A percentile compares a stretch with the other conserved stretches of the same genome.
phyloP scores from a whole-genome alignment of 1,139 yeast species.

The Geotrichum reessii region DNA sequence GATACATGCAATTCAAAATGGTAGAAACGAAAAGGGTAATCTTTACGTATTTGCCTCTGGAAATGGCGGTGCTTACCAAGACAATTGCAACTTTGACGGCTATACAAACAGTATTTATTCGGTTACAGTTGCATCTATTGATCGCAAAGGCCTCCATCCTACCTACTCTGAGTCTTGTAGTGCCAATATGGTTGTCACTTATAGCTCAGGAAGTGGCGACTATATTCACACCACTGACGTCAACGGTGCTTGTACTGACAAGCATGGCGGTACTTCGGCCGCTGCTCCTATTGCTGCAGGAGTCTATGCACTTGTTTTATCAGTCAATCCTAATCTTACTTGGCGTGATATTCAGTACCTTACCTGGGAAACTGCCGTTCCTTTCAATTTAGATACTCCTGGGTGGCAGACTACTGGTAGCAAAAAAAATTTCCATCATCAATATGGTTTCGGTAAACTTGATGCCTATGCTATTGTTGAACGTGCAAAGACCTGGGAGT shows the following conservation, averaged over 20 bases:
- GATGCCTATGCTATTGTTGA: constrained; percentile 77
- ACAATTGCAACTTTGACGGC: constrained; percentile 95
- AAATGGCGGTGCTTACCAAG: constrained; percentile 78
- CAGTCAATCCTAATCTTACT: constrained; percentile 77
- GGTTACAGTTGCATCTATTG: constrained; percentile 92
- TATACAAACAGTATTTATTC: constrained; percentile 94
- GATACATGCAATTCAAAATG: constrained; percentile 76
- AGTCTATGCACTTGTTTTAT: constrained; percentile 71
- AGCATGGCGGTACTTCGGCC: constrained; percentile 96
- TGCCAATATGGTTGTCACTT: constrained; percentile 94
- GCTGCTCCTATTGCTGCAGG: constrained; percentile 99
- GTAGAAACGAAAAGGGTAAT: constrained; percentile 77
- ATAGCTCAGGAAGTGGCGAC: constrained; percentile 86
- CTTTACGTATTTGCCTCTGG: constrained; percentile 95
- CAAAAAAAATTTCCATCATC: constrained; percentile 69
- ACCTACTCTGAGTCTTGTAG: constrained; percentile 87
- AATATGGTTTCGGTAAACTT: constrained; percentile 87
- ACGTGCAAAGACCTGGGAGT: constrained; percentile 69
- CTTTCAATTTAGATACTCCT: constrained; percentile 61
- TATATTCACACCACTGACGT: constrained; percentile 90
- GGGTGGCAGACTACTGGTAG: constrained; percentile 57
- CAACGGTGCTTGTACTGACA: constrained; percentile 55
- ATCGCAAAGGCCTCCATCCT: constrained; percentile 79
- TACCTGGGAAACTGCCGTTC: constrained; percentile 64
- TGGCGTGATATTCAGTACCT: constrained; percentile 96